Conservation (phyloP, 768 basidiomycete species). For the Lactarius hengduanensis region DNA sequence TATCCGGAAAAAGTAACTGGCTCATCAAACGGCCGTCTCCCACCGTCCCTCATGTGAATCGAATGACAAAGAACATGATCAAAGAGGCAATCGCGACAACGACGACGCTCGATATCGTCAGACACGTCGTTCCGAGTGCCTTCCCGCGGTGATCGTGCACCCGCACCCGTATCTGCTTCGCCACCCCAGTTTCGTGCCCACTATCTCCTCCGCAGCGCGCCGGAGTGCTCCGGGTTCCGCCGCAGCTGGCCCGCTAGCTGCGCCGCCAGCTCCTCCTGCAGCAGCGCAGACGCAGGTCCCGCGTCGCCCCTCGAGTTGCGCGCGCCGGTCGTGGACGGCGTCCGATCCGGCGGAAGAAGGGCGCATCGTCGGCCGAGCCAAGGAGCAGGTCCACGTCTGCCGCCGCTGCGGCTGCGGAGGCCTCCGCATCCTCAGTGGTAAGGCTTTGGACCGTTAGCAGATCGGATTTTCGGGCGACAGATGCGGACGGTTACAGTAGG, state of each 20-base stretch:
- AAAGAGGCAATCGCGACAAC: constrained; percentile 62
- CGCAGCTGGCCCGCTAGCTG: too few species aligned
- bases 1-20: too few species aligned
- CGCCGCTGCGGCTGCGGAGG: too few species aligned
- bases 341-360: constrained; percentile 18
- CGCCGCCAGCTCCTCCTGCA: constrained; percentile 40
- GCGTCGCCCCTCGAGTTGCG: constrained; percentile 26
- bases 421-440: too few species aligned
- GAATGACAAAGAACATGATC: constrained; percentile 72
- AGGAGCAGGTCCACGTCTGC: too few species aligned
- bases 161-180: too few species aligned
- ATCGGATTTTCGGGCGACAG: constrained; percentile 12
- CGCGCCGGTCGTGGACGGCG: background rate
- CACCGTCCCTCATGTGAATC: constrained; percentile 46
- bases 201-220: too few species aligned
- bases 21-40: too few species aligned
- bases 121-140: too few species aligned
- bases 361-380: too few species aligned
- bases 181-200: too few species aligned
- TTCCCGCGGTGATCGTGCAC: too few species aligned
- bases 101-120: constrained; percentile 42
- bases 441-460: constrained; percentile 41
- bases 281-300: constrained; percentile 39
- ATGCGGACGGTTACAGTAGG: constrained; percentile 46
- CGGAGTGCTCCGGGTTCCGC: constrained; percentile 12